phyloP scores from a whole-genome alignment of 148 eudicot species.

The Chenopodium formosanum region DNA sequence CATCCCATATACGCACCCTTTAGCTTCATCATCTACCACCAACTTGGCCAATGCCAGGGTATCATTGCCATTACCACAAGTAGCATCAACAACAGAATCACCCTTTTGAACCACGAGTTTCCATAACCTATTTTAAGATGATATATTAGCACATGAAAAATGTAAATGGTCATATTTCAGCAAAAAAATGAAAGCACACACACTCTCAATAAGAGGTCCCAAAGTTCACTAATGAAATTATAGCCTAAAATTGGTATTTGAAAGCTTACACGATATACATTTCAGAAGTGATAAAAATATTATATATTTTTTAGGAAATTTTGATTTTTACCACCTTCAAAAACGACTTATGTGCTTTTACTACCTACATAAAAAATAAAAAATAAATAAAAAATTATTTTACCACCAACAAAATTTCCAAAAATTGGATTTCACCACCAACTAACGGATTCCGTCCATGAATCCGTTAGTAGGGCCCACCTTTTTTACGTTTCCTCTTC shows the following conservation, averaged over 20 bases:
- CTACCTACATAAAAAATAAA: too few species aligned
- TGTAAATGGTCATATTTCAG: not conserved
- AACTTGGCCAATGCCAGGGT: conserved; percentile 74
- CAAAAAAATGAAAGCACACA: not conserved
- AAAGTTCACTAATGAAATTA: not conserved
- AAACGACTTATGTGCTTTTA: too few species aligned
- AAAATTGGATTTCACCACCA: too few species aligned
- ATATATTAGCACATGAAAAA: conserved; percentile 12
- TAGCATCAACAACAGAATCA: conserved; percentile 82
- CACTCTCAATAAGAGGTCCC: not conserved
- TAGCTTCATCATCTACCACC: conserved; percentile 45
- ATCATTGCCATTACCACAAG: conserved; percentile 95
- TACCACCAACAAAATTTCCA: too few species aligned
- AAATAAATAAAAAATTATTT: too few species aligned
- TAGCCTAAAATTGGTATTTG: not conserved
- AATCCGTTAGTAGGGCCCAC: too few species aligned
- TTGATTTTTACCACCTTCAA: too few species aligned
- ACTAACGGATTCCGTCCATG: too few species aligned
- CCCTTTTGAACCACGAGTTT: conserved; percentile 63
- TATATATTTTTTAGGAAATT: too few species aligned
- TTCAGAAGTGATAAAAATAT: not conserved
- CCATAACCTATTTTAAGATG: conserved; percentile 56
- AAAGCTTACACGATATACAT: not conserved
- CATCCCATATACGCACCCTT: conserved; percentile 74
- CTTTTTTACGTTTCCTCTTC: too few species aligned